Evolutionary conservation across 345 rosid species (phyloP).

Genomic region (Populus tremula): DNA sequence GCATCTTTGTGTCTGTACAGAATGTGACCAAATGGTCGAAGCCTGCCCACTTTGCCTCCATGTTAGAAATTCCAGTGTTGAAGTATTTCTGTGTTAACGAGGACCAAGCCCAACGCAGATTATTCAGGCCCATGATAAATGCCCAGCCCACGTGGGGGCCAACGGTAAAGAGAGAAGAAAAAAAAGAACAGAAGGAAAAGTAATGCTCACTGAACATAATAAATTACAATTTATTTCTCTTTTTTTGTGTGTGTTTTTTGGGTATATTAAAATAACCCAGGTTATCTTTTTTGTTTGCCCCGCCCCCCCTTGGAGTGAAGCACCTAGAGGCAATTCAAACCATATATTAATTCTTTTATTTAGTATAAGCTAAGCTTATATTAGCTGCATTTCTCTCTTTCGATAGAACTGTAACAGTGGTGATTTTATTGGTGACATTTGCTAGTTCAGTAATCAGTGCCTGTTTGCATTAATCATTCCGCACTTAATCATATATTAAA

Average conservation of each 20-base stretch:
- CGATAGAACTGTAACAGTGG: not conserved
- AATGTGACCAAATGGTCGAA: conserved; percentile 55
- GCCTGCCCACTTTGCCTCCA: conserved; percentile 78
- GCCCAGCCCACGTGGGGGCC: conserved; percentile 5
- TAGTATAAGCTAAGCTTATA: not conserved
- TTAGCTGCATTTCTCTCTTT: not conserved
- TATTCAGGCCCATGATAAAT: not conserved
- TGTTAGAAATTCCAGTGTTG: conserved; percentile 65
- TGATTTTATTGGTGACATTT: not conserved
- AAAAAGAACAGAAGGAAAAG: not conserved
- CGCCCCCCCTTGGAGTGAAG: conserved; percentile 1
- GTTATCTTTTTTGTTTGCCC: not conserved
- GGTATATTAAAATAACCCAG: not conserved
- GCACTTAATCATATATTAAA: no score
- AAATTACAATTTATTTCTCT: not conserved
- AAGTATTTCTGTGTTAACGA: conserved; percentile 46
- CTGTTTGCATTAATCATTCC: no score
- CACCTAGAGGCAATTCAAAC: conserved; percentile 19
- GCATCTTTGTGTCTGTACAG: conserved; percentile 71
- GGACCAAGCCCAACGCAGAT: not conserved
- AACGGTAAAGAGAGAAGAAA: not conserved
- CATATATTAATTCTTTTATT: conserved; percentile 54
- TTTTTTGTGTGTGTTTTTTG: not conserved
- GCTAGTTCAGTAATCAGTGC: not conserved
- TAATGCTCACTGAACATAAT: conserved; percentile 4